Evolutionary conservation across 495 filamentous ascomycete species (phyloP), one percentile per base, ranked within the genome.

Genomic region (Trichocladium uniseriatum): DNA sequence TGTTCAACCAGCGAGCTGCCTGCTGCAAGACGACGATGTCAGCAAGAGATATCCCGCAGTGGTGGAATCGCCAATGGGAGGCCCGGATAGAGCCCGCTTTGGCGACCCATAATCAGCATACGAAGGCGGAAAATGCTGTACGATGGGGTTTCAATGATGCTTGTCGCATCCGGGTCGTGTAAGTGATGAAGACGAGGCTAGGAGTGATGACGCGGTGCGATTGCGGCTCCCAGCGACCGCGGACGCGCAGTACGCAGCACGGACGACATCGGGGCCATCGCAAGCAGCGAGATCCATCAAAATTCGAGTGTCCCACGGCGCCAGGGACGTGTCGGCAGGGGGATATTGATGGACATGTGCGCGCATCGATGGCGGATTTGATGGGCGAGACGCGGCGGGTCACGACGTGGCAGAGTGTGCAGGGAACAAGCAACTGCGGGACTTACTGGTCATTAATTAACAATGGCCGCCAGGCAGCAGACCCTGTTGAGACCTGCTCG

Each of bases 121-220:
- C 43, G 65, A 62, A 15, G 24, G 28, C 49, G 38, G 44, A 43
- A 60, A 38, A 56, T 43, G 34, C 43, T 48, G 24, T 28, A 38
- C 24, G 24, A 51, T 36, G 46, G 40, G 16, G 48, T 39, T 29
- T 51, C 64, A 64, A 70, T 62, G 52, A 59, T 63, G 58, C 45
- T 67, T 69, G 70, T 70, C 69, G 71, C 71, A 71, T 71, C 48
- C 49, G 48, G 49, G 31, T 49, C 57, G 65, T 64, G 66, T 67
- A 57, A 66, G 65, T 57, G 69, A 72, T 71, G 61, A 57, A 56
- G 52, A 51, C 69, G 57, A 72, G 70, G 68, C 68, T 73, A 65
- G 54, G 60, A 38, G 45, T 15, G 53, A 52, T 63, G 68, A 57
- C 57, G 54, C 50, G 58, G 31, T 58, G 65, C 63, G 58, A 74